A percentile compares a stretch with the other conserved stretches of the same genome.
Conservation (phyloP, 148 eudicot species). For the Limonium bicolor region DNA sequence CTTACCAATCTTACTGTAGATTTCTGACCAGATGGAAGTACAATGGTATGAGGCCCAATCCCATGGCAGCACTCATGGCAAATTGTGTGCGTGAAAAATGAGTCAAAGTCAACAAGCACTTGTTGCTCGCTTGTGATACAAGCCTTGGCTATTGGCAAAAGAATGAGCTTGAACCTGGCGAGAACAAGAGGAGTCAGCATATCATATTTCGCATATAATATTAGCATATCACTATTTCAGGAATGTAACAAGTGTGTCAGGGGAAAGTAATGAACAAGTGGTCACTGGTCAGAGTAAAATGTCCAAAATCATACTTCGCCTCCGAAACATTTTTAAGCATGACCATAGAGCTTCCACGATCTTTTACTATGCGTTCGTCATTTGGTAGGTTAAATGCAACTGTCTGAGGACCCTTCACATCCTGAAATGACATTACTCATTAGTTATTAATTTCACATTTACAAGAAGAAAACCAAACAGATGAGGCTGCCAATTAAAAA, state of each 20-base stretch:
- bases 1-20: slow-evolving; percentile 97
- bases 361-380: slow-evolving; percentile 92
- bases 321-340: slow-evolving; percentile 95
- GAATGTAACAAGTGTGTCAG: no score
- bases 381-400: slow-evolving; percentile 97
- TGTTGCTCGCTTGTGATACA: slow-evolving; percentile 70
- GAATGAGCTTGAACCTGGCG: slow-evolving; percentile 84
- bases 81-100: slow-evolving; percentile 95
- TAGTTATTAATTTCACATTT: no score
- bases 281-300: background rate
- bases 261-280: background rate
- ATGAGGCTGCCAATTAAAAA: no score
- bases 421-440: slow-evolving; percentile 58
- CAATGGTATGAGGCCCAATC: slow-evolving; percentile 92
- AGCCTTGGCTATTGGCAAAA: slow-evolving; percentile 71
- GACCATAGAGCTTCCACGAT: slow-evolving; percentile 96
- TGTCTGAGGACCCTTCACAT: slow-evolving; percentile 98
- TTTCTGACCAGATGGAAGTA: slow-evolving; percentile 65
- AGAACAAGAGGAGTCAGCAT: slow-evolving; percentile 5
- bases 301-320: slow-evolving; percentile 57
- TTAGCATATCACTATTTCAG: no score
- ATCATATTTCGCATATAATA: no score
- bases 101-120: slow-evolving; percentile 72
- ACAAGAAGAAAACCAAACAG: no score
- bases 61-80: slow-evolving; percentile 99